A percentile compares a stretch with the other conserved stretches of the same genome.
Evolutionary conservation across 2,329 filamentous ascomycete genomes (phyloP).

Genomic region (Ceratocystis harringtonii): DNA sequence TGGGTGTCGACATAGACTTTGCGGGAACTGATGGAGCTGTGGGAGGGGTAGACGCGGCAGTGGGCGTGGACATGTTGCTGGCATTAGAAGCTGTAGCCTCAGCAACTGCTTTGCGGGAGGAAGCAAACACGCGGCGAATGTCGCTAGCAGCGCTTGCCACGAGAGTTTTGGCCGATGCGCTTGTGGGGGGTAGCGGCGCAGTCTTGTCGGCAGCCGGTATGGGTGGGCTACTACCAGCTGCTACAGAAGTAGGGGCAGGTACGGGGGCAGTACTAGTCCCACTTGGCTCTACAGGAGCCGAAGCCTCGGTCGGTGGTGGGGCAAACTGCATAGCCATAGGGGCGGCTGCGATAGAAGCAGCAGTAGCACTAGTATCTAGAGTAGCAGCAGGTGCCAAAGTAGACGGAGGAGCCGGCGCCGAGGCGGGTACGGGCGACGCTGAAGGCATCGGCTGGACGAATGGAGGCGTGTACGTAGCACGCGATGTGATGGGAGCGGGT

Average conservation of each 20-base stretch:
- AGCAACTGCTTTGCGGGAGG: conserved; percentile 18
- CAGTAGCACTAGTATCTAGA: background rate
- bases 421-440: background rate
- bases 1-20: background rate
- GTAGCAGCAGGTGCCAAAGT: background rate
- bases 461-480: background rate
- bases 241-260: background rate
- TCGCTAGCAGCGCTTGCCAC: conserved; percentile 15
- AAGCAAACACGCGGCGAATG: conserved; percentile 19
- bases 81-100: background rate
- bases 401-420: background rate
- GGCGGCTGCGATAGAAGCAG: background rate
- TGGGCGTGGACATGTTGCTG: conserved; percentile 24
- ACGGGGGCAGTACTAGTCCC: background rate
- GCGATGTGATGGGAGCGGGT: background rate
- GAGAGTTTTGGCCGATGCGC: conserved; percentile 22
- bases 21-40: conserved; percentile 21
- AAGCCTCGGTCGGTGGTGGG: conserved; percentile 14
- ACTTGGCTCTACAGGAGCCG: conserved; percentile 19
- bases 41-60: conserved; percentile 11
- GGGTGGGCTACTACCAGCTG: too few species aligned
- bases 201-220: background rate
- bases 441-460: background rate
- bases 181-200: background rate
- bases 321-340: conserved; percentile 8